Evolutionary conservation across 108 stramenopile species (phyloP), one percentile per base, ranked within the genome.

Genomic region (Aureococcus anophagefferens): DNA sequence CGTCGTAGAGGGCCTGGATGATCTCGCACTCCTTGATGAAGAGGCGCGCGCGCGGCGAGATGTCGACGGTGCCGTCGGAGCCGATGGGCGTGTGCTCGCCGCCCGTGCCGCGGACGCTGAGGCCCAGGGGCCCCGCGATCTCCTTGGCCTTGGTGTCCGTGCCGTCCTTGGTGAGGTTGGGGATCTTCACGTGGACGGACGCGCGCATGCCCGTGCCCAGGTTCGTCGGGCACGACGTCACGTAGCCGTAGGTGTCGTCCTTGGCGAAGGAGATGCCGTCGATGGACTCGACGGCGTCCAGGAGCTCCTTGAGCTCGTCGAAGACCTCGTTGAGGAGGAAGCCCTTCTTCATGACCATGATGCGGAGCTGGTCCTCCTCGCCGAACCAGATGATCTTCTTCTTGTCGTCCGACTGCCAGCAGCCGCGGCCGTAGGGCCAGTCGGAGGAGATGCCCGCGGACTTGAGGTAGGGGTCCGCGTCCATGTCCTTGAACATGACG

Each of bases 201-300:
- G 85, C 89, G 63, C 86, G 82, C 87, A 90, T 84, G 31, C 89
- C 89, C 30, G 89, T 90, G 62, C 89, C 89, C 59, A 88, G 80
- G 79, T 90, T 90, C 35, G 86, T 83, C 28, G 89, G 89, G 72
- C 87, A 88, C 33, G 86, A 82, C 29, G 86, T 85, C 34, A 90
- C 72, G 80, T 85, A 88, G 35, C 89, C 89, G 65, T 77, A 83
- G 70, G 69, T 73, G 9, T 76, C 76, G 62, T 73, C 72, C 31
- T 66, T 77, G 29, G 84, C 84, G 72, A 85, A 85, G 31, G 82
- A 74, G 51, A 85, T 77, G 18, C 84, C 84, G 29, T 81, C 81
- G 64, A 85, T 74, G 32, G 74, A 68, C 70, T 80, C 81, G 46
- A 85, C 76, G 4, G 79, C 80, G 11, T 64, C 68, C 44, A 85